A percentile compares a stretch with the other conserved stretches of the same genome.
Conservation (phyloP, 768 basidiomycete species). For the Cystofilobasidium bisporidii region DNA sequence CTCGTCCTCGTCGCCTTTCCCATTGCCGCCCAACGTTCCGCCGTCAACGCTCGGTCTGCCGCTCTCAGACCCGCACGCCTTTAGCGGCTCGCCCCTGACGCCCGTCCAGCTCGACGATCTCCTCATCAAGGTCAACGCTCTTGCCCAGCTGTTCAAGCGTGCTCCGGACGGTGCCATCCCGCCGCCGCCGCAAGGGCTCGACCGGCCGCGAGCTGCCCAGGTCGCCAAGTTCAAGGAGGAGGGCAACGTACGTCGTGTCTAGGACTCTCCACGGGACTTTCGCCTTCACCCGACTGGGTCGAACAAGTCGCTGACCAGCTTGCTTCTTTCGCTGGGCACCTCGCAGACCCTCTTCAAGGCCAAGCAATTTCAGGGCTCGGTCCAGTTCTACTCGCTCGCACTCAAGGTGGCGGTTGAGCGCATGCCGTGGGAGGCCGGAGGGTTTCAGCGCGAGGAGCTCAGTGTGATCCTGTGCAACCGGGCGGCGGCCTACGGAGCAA, state of each 20-base stretch:
- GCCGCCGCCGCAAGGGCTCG: conserved; percentile 17
- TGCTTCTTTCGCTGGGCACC: background rate
- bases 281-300: too few relatives aligned
- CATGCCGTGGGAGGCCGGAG: conserved; percentile 80
- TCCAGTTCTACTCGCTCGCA: conserved; percentile 68
- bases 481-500: conserved; percentile 71
- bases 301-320: background rate
- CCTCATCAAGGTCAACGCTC: conserved; percentile 13
- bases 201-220: conserved; percentile 49
- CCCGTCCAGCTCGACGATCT: background rate
- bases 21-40: background rate
- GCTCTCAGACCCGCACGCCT: background rate
- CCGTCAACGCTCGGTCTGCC: conserved; percentile 3
- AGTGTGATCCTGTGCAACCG: conserved; percentile 84
- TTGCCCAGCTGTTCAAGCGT: conserved; percentile 9
- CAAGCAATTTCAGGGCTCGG: conserved; percentile 59
- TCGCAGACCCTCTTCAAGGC: conserved; percentile 68
- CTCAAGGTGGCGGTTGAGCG: conserved; percentile 66
- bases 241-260: conserved; percentile 63
- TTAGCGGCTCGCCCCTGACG: conserved; percentile 1
- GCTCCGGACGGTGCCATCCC: conserved; percentile 23
- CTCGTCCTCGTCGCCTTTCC: background rate
- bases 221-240: conserved; percentile 80
- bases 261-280: too few relatives aligned
- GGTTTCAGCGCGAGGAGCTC: conserved; percentile 77